Conservation (phyloP, 208 protist species). For the Crithidia thermophila region DNA sequence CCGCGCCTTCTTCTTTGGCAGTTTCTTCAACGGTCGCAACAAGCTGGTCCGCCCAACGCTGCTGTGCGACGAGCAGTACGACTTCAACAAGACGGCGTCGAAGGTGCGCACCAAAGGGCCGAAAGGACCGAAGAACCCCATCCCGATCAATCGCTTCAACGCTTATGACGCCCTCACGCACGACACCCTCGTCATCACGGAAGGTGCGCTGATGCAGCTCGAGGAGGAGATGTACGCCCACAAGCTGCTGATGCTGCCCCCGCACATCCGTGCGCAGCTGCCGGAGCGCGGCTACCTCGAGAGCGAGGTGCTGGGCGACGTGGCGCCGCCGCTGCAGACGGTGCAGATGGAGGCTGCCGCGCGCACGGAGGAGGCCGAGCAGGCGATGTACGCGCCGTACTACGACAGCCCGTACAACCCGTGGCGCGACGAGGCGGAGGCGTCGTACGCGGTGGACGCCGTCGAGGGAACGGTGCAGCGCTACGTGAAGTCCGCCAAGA, state of each 20-base stretch:
- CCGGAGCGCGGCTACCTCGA: slow-evolving; percentile 74
- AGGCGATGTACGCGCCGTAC: slow-evolving; percentile 73
- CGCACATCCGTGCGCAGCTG: slow-evolving; percentile 90
- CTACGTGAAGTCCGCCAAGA: slow-evolving; percentile 69
- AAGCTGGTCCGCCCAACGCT: slow-evolving; percentile 90
- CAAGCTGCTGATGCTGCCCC: slow-evolving; percentile 85
- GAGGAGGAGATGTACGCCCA: slow-evolving; percentile 88
- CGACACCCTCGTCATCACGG: slow-evolving; percentile 86
- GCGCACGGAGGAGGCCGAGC: slow-evolving; percentile 86
- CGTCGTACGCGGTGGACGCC: slow-evolving; percentile 85
- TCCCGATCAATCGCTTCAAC: slow-evolving; percentile 93
- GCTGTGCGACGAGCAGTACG: slow-evolving; percentile 87
- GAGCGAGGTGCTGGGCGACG: slow-evolving; percentile 72
- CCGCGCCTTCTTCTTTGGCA: slow-evolving; percentile 90
- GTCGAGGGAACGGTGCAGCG: slow-evolving; percentile 75
- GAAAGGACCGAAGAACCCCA: slow-evolving; percentile 92
- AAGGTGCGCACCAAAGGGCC: slow-evolving; percentile 80
- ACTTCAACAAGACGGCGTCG: slow-evolving; percentile 79
- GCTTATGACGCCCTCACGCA: slow-evolving; percentile 87
- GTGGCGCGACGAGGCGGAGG: slow-evolving; percentile 78
- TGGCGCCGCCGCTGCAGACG: slow-evolving; percentile 60
- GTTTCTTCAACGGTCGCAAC: slow-evolving; percentile 92
- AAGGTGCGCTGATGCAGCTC: slow-evolving; percentile 88
- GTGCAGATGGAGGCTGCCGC: slow-evolving; percentile 87
- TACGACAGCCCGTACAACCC: slow-evolving; percentile 89